These are phyloP conservation scores for Trichoderma sp. DNA, from an alignment of 2,329 filamentous ascomycete species.

Conservation along the genomic window DNA sequence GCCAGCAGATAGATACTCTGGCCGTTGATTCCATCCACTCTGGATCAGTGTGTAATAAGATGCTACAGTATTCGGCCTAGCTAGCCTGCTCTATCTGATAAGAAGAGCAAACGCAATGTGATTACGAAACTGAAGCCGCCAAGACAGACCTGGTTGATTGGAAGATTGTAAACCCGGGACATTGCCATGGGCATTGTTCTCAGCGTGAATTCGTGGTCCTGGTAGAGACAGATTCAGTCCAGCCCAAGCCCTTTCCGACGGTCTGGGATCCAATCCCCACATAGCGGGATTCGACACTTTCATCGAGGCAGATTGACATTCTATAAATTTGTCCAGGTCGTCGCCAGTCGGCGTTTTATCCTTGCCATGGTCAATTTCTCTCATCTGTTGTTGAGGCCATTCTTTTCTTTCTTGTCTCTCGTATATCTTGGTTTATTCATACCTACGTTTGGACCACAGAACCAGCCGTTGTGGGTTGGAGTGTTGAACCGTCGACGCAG, in stretches of 20 bases:
- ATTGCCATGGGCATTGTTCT: neutral
- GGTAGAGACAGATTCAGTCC: neutral
- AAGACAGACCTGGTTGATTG: neutral
- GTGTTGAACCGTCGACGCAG: neutral
- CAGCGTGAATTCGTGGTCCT: neutral
- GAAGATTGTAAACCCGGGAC: neutral
- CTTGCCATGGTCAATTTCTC: neutral
- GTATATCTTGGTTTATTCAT: neutral
- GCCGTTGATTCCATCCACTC: neutral
- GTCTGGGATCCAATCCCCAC: neutral
- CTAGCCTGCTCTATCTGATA: neutral
- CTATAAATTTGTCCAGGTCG: neutral
- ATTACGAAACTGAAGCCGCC: neutral
- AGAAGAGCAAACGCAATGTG: neutral
- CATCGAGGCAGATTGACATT: neutral
- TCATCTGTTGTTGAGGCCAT: neutral
- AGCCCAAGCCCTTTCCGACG: neutral
- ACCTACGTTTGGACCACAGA: neutral
- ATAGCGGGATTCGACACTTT: neutral
- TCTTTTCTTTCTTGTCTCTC: neutral
- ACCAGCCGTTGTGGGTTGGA: neutral
- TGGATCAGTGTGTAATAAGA: neutral
- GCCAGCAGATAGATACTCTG: neutral
- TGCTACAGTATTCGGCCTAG: neutral
- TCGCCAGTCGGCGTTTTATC: neutral